These are phyloP conservation scores for Artomyces pyxidatus DNA, from an alignment of 768 basidiomycete species.

Conservation along the genomic window DNA sequence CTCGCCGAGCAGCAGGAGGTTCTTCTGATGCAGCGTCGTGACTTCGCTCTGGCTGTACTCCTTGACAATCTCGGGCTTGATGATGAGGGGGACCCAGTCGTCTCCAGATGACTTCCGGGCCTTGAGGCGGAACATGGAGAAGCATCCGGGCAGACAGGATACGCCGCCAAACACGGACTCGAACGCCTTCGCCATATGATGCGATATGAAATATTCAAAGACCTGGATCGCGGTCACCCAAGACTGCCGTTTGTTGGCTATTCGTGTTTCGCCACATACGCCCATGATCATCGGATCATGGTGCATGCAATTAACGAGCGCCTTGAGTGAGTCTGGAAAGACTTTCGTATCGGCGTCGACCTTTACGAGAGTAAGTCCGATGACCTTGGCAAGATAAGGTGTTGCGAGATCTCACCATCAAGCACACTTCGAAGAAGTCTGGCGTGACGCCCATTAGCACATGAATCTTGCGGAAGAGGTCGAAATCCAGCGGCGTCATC, in stretches of 20 bases:
- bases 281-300: slow-evolving; percentile 99
- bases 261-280: slow-evolving; percentile 95
- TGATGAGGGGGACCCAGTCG: slow-evolving; percentile 96
- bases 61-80: slow-evolving; percentile 94
- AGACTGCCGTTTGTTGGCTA: slow-evolving; percentile 95
- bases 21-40: slow-evolving; percentile 94
- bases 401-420: slow-evolving; percentile 93
- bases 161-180: slow-evolving; percentile 99
- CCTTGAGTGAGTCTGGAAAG: slow-evolving; percentile 80
- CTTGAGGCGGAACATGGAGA: slow-evolving; percentile 98
- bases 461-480: slow-evolving; percentile 95
- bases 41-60: slow-evolving; percentile 96
- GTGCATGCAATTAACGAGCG: slow-evolving; percentile 97
- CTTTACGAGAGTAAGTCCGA: too few relatives aligned
- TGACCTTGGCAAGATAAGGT: too few relatives aligned
- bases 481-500: slow-evolving; percentile 96
- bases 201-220: slow-evolving; percentile 98
- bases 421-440: slow-evolving; percentile 93
- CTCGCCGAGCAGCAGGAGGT: slow-evolving; percentile 90
- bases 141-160: slow-evolving; percentile 98
- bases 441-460: slow-evolving; percentile 98
- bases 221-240: slow-evolving; percentile 99
- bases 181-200: slow-evolving; percentile 96
- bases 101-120: slow-evolving; percentile 81
- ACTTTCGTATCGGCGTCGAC: slow-evolving; percentile 99